Conservation (phyloP, 73 alveolate species). For the Tetrahymena elliotti region DNA sequence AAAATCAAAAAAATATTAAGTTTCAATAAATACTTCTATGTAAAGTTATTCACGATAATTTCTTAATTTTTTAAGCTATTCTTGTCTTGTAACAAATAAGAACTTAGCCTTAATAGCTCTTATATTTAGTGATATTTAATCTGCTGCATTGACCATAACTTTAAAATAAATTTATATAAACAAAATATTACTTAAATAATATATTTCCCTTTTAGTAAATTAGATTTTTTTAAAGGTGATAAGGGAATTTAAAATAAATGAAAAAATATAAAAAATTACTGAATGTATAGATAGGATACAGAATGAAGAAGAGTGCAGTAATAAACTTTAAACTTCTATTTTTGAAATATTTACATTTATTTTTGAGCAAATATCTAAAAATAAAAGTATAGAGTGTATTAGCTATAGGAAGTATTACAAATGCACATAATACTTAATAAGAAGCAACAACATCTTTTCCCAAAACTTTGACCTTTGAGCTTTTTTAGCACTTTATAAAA, state of each 20-base stretch:
- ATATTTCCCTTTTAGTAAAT: too few relatives aligned
- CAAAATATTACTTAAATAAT: too few relatives aligned
- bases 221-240: too few relatives aligned
- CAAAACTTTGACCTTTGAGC: slow-evolving; percentile 65
- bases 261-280: neutral
- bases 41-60: neutral
- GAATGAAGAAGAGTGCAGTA: neutral
- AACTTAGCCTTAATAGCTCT: neutral
- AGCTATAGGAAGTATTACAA: slow-evolving; percentile 38
- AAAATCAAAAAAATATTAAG: neutral
- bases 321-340: neutral
- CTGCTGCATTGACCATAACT: neutral
- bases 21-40: neutral
- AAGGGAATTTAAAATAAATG: too few relatives aligned
- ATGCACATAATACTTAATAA: slow-evolving; percentile 49
- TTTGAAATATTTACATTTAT: neutral
- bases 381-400: slow-evolving; percentile 19
- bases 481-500: slow-evolving; percentile 10
- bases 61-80: neutral
- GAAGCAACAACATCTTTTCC: slow-evolving; percentile 84
- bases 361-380: neutral
- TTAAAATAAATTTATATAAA: neutral
- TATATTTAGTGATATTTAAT: neutral
- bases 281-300: neutral
- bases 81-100: neutral